Percentiles rank a stretch among this genome's conserved stretches.
Conservation (phyloP, 2,329 filamentous ascomycete species). For the Colletotrichum destructivum region DNA sequence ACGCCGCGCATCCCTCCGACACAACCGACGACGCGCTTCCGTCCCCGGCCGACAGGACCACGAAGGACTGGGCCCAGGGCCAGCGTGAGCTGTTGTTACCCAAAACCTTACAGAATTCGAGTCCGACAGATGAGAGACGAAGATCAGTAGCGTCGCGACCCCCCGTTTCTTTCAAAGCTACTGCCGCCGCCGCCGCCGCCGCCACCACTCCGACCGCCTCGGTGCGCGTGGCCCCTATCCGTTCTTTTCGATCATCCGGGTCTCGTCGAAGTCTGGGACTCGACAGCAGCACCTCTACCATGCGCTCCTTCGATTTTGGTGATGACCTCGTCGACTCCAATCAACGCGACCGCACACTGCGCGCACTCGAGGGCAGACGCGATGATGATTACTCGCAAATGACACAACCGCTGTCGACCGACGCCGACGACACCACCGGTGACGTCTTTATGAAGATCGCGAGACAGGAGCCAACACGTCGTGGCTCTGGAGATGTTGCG, state of each 20-base stretch:
- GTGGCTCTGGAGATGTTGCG: conserved; percentile 53
- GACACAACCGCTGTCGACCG: conserved; percentile 59
- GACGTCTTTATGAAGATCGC: conserved; percentile 74
- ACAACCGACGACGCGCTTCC: conserved; percentile 44
- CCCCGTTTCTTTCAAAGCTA: conserved; percentile 66
- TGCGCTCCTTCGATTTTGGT: conserved; percentile 60
- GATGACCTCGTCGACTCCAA: conserved; percentile 60
- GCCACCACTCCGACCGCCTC: conserved; percentile 49
- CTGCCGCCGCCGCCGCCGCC: conserved; percentile 44
- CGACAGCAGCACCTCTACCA: conserved; percentile 65
- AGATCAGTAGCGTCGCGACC: conserved; percentile 57
- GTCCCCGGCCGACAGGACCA: conserved; percentile 49
- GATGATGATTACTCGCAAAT: conserved; percentile 56
- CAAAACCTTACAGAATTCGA: conserved; percentile 57
- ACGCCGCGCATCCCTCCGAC: conserved; percentile 52
- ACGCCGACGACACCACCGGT: conserved; percentile 66
- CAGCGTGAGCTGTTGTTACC: conserved; percentile 65
- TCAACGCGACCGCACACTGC: conserved; percentile 65
- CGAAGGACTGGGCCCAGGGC: conserved; percentile 56
- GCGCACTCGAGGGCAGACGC: conserved; percentile 64
- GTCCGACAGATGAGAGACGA: conserved; percentile 65
- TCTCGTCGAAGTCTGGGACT: conserved; percentile 68
- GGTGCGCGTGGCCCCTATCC: conserved; percentile 67
- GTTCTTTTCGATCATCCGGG: conserved; percentile 70
- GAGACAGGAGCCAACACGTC: conserved; percentile 64